These are phyloP conservation scores for Cytospora chrysosperma DNA, from an alignment of 2,329 filamentous ascomycete species.

Conservation along the genomic window DNA sequence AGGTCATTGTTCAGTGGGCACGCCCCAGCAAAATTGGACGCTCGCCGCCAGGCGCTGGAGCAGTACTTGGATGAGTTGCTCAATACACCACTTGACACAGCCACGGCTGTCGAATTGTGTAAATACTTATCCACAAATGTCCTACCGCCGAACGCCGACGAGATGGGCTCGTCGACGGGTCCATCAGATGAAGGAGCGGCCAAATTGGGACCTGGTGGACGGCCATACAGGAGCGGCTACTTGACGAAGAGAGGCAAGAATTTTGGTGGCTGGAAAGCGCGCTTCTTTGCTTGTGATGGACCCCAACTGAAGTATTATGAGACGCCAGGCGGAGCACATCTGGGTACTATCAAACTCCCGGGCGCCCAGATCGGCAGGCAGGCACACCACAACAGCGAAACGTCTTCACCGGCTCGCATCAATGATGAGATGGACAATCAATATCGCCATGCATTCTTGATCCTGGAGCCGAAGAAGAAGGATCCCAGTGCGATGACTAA, in stretches of 20 bases:
- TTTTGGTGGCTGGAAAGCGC: slow-evolving; percentile 96
- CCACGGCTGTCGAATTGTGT: slow-evolving; percentile 78
- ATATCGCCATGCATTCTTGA: slow-evolving; percentile 93
- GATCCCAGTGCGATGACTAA: slow-evolving; percentile 85
- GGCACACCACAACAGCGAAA: slow-evolving; percentile 61
- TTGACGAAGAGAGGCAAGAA: slow-evolving; percentile 97
- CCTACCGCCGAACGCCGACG: slow-evolving; percentile 61
- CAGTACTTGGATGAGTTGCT: slow-evolving; percentile 82
- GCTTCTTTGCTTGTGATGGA: slow-evolving; percentile 61
- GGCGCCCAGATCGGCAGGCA: slow-evolving; percentile 95
- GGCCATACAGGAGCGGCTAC: slow-evolving; percentile 80
- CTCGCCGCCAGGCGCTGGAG: slow-evolving; percentile 76
- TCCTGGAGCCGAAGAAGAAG: slow-evolving; percentile 94
- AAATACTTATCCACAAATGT: slow-evolving; percentile 75
- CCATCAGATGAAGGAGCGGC: slow-evolving; percentile 26
- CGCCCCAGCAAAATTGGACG: slow-evolving; percentile 89
- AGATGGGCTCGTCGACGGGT: slow-evolving; percentile 41
- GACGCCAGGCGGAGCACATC: slow-evolving; percentile 80
- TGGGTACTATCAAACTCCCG: slow-evolving; percentile 90
- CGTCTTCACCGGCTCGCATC: slow-evolving; percentile 56
- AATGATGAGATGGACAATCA: slow-evolving; percentile 85
- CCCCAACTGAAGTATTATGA: slow-evolving; percentile 85
- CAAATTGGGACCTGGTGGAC: slow-evolving; percentile 59
- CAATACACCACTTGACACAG: slow-evolving; percentile 76
- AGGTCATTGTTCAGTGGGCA: slow-evolving; percentile 86